These are phyloP conservation scores for Cutaneotrichosporon sp. DNA, from an alignment of 1,284 basidiomycete species.

Conservation along the genomic window DNA sequence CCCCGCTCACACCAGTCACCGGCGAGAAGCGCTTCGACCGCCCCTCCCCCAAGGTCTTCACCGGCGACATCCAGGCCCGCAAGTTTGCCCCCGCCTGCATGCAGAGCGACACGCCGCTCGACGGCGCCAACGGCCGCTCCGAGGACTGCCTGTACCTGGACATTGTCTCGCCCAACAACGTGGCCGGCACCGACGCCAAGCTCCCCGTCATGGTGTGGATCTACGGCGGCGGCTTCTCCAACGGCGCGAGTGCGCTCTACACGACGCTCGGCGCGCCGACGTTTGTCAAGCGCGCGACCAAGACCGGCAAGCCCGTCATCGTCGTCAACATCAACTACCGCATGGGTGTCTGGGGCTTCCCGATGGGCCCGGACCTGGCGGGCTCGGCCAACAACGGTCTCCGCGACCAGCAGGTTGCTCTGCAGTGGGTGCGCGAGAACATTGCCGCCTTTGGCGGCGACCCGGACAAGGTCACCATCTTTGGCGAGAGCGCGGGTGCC, in stretches of 20 bases:
- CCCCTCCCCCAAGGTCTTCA: conserved; percentile 32
- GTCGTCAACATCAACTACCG: conserved; percentile 56
- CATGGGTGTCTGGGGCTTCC: conserved; percentile 55
- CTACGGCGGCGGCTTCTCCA: conserved; percentile 48
- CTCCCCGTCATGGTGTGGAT: conserved; percentile 49
- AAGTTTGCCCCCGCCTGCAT: conserved; percentile 37
- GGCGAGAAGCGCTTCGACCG: conserved; percentile 51
- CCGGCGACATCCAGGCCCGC: conserved; percentile 34
- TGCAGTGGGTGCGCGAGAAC: conserved; percentile 58
- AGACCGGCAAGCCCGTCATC: conserved; percentile 41
- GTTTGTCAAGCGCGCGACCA: conserved; percentile 20
- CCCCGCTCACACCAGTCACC: conserved; percentile 8
- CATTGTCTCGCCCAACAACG: conserved; percentile 39
- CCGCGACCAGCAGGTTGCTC: conserved; percentile 54
- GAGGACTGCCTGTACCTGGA: conserved; percentile 56
- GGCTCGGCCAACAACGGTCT: conserved; percentile 50
- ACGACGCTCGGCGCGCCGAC: conserved; percentile 22
- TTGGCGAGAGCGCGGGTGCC: conserved; percentile 53
- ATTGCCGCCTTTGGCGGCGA: conserved; percentile 58
- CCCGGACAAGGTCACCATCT: conserved; percentile 49
- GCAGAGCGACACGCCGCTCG: conserved; percentile 32
- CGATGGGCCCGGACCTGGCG: conserved; percentile 40
- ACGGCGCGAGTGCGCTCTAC: conserved; percentile 30
- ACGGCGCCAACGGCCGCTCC: conserved; percentile 19
- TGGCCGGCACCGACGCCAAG: conserved; percentile 20